phyloP scores from a whole-genome alignment of 2,329 filamentous ascomycete genomes.

The Aspergillus sp. region DNA sequence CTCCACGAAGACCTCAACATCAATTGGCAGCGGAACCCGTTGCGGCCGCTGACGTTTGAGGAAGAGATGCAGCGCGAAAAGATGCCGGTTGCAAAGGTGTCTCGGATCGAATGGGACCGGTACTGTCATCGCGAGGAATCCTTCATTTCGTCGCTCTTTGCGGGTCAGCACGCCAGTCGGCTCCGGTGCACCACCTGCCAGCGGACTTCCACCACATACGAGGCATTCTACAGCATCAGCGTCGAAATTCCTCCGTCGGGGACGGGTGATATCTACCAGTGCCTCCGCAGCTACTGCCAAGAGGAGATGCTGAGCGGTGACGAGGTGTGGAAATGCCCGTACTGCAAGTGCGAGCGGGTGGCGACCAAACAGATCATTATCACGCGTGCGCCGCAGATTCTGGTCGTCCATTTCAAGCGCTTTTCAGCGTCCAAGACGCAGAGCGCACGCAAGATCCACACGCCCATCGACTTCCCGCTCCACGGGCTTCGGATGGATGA shows the following conservation, averaged over 20 bases:
- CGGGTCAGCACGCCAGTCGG: conserved; percentile 65
- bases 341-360: conserved; percentile 66
- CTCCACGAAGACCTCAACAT: conserved; percentile 84
- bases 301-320: conserved; percentile 68
- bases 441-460: conserved; percentile 66
- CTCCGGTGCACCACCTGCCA: conserved; percentile 62
- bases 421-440: conserved; percentile 59
- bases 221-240: conserved; percentile 69
- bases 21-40: conserved; percentile 58
- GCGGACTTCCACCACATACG: conserved; percentile 65
- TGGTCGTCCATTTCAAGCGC: conserved; percentile 75
- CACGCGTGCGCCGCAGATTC: conserved; percentile 73
- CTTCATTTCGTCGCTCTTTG: conserved; percentile 78
- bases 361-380: conserved; percentile 71
- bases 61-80: conserved; percentile 62
- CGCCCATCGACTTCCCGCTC: conserved; percentile 73
- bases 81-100: conserved; percentile 63
- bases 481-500: conserved; percentile 64
- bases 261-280: conserved; percentile 62
- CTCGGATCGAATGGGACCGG: conserved; percentile 70
- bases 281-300: conserved; percentile 67
- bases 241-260: conserved; percentile 67
- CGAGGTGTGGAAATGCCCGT: conserved; percentile 69
- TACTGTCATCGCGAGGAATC: conserved; percentile 70
- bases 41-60: conserved; percentile 57